These are phyloP conservation scores for Rugonectria rugulosa DNA, from an alignment of 2,329 filamentous ascomycete species.

Conservation along the genomic window DNA sequence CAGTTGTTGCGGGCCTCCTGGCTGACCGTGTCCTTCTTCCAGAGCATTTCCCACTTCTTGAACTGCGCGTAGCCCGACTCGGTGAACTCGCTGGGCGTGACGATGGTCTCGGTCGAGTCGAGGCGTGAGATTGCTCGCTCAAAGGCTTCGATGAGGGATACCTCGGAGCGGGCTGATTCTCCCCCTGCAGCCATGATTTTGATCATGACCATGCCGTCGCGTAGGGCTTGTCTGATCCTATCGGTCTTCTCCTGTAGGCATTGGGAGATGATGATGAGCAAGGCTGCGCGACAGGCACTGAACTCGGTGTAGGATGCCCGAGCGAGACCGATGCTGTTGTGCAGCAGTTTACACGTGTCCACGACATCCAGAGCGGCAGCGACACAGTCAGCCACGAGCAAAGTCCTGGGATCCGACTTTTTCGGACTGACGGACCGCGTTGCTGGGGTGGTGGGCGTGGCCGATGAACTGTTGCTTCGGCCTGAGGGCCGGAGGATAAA, in stretches of 20 bases:
- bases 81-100: constrained; percentile 37
- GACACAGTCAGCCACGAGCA: constrained; percentile 60
- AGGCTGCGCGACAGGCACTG: constrained; percentile 61
- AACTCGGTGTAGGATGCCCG: constrained; percentile 64
- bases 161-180: constrained; percentile 60
- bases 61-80: constrained; percentile 60
- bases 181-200: constrained; percentile 62
- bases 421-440: constrained; percentile 31
- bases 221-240: constrained; percentile 52
- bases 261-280: constrained; percentile 55
- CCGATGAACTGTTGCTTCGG: neutral
- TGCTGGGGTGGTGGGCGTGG: neutral
- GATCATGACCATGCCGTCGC: constrained; percentile 58
- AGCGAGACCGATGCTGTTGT: constrained; percentile 59
- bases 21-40: constrained; percentile 47
- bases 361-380: constrained; percentile 60
- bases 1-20: constrained; percentile 31
- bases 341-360: constrained; percentile 57
- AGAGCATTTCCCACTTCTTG: constrained; percentile 60
- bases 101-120: constrained; percentile 49
- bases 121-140: constrained; percentile 57
- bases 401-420: constrained; percentile 43
- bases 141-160: constrained; percentile 60
- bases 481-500: constrained; percentile 40
- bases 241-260: constrained; percentile 48